Conservation (phyloP, 2,329 filamentous ascomycete genomes). For the Stagonosporopsis vannaccii region DNA sequence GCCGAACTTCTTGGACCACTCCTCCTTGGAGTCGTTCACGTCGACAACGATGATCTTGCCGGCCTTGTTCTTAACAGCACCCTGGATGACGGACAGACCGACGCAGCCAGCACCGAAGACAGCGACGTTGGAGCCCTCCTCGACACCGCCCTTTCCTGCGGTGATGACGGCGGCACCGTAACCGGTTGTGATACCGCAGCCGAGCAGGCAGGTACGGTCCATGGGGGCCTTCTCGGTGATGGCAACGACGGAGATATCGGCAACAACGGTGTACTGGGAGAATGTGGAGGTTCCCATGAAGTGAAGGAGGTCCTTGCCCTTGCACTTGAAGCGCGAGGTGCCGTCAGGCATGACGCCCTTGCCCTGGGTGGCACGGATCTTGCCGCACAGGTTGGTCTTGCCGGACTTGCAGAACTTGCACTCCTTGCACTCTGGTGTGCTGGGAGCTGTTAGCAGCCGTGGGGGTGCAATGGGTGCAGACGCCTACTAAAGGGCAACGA, state of each 20-base stretch:
- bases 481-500: slow-evolving; percentile 58
- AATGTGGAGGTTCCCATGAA: slow-evolving; percentile 99
- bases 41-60: slow-evolving; percentile 79
- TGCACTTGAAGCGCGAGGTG: slow-evolving; percentile 91
- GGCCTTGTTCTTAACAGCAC: slow-evolving; percentile 84
- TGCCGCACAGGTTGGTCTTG: slow-evolving; percentile 99
- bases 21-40: slow-evolving; percentile 89
- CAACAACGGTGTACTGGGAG: slow-evolving; percentile 97
- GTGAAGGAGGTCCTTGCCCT: slow-evolving; percentile 93
- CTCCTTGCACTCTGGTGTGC: slow-evolving; percentile 94
- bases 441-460: slow-evolving; percentile 51
- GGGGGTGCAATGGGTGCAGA: not conserved
- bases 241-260: slow-evolving; percentile 96
- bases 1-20: slow-evolving; percentile 92
- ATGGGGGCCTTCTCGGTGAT: slow-evolving; percentile 90
- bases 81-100: slow-evolving; percentile 93
- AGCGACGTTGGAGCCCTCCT: slow-evolving; percentile 87
- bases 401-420: slow-evolving; percentile 99
- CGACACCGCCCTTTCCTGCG: slow-evolving; percentile 72
- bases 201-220: slow-evolving; percentile 94
- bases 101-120: slow-evolving; percentile 97
- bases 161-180: slow-evolving; percentile 96
- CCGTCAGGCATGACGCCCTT: slow-evolving; percentile 97
- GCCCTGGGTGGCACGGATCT: slow-evolving; percentile 97
- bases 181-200: slow-evolving; percentile 97